Evolutionary conservation across 2,329 filamentous ascomycete species (phyloP), one percentile per base, ranked within the genome.

Genomic region (Penicillium sp.): DNA sequence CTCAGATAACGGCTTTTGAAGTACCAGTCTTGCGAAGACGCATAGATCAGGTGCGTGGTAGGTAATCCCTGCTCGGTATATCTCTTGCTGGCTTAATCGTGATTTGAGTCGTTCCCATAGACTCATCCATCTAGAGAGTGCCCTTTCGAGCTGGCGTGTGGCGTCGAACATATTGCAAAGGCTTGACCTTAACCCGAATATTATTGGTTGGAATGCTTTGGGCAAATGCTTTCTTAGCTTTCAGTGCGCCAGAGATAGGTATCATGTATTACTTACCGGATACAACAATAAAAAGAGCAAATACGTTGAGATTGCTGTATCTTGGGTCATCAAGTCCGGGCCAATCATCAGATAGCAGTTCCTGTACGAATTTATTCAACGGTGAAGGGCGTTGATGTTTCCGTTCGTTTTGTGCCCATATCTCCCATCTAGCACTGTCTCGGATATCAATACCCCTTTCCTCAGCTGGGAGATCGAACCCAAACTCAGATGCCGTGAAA

Each of bases 381-480:
- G 48, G 42, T 19, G 59, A 55, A 11, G 59, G 59, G 24, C 54
- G 45, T 3, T 54, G 52, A 24, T 42, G 33, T 21, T 49, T 52
- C 26, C 33, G 54, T 16, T 57, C 54, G 14, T 56, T 60, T 13
- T 27, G 7, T 26, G 35, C 50, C 59, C 59, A 62, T 10, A 39
- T 22, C 16, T 55, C 31, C 59, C 59, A 62, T 9, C 37, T 37
- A 11, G 33, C 22, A 13, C n/a, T 9, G 29, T 62, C 57, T n/a
- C 49, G 29, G 14, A 62, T 54, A 27, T 60, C 57, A 8, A 62
- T 51, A 4, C 57, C 59, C 10, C 37, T 46, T 22, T 62, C 59
- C 44, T 60, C 55, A 5, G 57, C 57, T n/a, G 59, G 59, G 10
- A 62, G 59, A 48, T 62, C 55, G 39, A 59, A 62, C 9, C 19